Evolutionary conservation across 352 stramenopile genomes (phyloP).

Genomic region (Phytophthora foliorum): DNA sequence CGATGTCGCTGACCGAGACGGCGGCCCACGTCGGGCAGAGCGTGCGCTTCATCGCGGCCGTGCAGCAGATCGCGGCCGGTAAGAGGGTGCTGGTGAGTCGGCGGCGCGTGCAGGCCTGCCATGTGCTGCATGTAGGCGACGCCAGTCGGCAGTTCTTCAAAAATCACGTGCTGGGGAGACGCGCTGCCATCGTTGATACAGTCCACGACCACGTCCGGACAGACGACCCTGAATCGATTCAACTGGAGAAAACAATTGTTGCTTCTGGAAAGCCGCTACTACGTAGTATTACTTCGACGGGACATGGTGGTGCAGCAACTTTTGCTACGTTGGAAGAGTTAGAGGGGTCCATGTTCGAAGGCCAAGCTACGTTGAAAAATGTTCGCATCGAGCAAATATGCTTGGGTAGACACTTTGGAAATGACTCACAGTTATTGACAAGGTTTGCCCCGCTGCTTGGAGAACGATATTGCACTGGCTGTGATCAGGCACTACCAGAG

Average conservation of each 20-base stretch:
- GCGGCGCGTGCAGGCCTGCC: constrained; percentile 45
- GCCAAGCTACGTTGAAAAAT: constrained; percentile 46
- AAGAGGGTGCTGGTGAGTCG: constrained; percentile 42
- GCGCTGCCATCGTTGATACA: constrained; percentile 46
- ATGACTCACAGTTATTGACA: constrained; percentile 34
- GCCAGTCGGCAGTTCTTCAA: constrained; percentile 61
- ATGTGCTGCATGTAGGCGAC: constrained; percentile 63
- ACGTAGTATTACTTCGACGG: background rate
- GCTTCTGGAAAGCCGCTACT: background rate
- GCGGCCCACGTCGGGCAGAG: constrained; percentile 33
- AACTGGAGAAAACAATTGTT: constrained; percentile 33
- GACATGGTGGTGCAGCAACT: background rate
- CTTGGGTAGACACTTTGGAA: constrained; percentile 43
- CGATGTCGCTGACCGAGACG: constrained; percentile 35
- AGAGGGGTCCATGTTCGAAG: constrained; percentile 28
- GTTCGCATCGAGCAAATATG: constrained; percentile 56
- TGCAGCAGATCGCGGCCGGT: constrained; percentile 56
- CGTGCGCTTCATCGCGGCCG: constrained; percentile 54
- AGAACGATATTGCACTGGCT: constrained; percentile 60
- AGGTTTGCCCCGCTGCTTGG: constrained; percentile 44
- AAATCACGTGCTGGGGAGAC: constrained; percentile 63
- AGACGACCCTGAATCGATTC: constrained; percentile 33
- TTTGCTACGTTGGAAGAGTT: constrained; percentile 53
- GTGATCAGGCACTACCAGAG: constrained; percentile 47
- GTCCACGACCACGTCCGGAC: background rate